These are phyloP conservation scores for Botrytis medusae DNA, from an alignment of 2,329 filamentous ascomycete species.

Conservation along the genomic window DNA sequence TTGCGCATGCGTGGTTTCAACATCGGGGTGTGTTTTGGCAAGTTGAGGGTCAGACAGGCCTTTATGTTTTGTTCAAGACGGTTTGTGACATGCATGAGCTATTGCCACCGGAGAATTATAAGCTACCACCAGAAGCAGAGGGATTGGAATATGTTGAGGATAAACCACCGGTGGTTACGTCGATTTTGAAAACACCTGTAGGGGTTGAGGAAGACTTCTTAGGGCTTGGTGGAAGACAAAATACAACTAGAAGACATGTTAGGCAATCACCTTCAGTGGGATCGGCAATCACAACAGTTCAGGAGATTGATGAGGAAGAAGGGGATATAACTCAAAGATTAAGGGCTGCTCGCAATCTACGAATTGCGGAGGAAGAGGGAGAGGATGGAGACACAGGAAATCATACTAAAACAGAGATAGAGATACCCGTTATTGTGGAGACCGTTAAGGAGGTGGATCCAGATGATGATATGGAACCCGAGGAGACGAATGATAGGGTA, in stretches of 20 bases:
- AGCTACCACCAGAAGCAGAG: slow-evolving; percentile 89
- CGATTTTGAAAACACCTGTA: slow-evolving; percentile 41
- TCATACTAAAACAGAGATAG: slow-evolving; percentile 31
- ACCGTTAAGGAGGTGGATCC: slow-evolving; percentile 35
- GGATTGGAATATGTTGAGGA: slow-evolving; percentile 64
- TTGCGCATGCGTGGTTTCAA: slow-evolving; percentile 98
- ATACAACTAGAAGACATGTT: slow-evolving; percentile 74
- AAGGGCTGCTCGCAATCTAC: slow-evolving; percentile 48
- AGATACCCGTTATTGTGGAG: slow-evolving; percentile 39
- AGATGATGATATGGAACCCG: slow-evolving; percentile 24
- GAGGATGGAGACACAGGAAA: slow-evolving; percentile 1
- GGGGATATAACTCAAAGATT: slow-evolving; percentile 49
- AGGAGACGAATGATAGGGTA: not conserved
- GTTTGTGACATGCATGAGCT: slow-evolving; percentile 91
- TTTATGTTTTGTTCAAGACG: slow-evolving; percentile 96
- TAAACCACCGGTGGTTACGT: slow-evolving; percentile 37
- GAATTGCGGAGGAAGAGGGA: slow-evolving; percentile 33
- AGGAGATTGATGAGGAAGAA: slow-evolving; percentile 80
- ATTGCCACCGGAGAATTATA: slow-evolving; percentile 92
- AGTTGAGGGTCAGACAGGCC: slow-evolving; percentile 82
- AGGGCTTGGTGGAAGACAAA: slow-evolving; percentile 59
- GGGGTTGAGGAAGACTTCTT: slow-evolving; percentile 52
- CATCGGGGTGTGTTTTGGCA: slow-evolving; percentile 94
- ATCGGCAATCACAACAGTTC: slow-evolving; percentile 75
- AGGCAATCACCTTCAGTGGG: slow-evolving; percentile 78